These are phyloP conservation scores for Kokia cookei DNA, from an alignment of 441 rosid genomes.

Conservation along the genomic window DNA sequence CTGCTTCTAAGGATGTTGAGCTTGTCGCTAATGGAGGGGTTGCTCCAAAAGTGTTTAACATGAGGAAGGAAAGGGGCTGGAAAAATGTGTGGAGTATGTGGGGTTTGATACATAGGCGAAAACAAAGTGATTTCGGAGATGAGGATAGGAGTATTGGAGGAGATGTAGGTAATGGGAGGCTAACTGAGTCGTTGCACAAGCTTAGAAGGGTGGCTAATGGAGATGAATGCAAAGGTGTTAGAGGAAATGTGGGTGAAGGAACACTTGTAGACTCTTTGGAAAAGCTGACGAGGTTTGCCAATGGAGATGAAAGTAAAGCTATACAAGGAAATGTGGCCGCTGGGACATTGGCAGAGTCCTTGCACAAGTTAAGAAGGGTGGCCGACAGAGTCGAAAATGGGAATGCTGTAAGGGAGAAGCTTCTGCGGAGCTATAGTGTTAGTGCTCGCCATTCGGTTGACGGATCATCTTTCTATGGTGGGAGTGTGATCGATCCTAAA, in stretches of 20 bases:
- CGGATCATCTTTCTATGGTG: not conserved
- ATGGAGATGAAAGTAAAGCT: slow-evolving; percentile 24
- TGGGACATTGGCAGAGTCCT: slow-evolving; percentile 10
- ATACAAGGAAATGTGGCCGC: not conserved
- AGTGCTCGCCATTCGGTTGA: slow-evolving; percentile 25
- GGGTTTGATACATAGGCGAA: slow-evolving; percentile 40
- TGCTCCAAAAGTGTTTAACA: slow-evolving; percentile 24
- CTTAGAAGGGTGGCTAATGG: slow-evolving; percentile 6
- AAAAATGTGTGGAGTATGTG: slow-evolving; percentile 41
- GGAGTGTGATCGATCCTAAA: slow-evolving; percentile 5
- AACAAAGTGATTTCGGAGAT: slow-evolving; percentile 12
- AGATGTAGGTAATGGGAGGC: slow-evolving; percentile 22
- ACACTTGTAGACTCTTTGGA: slow-evolving; percentile 36
- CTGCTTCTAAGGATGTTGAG: slow-evolving; percentile 27
- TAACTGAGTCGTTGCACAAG: slow-evolving; percentile 8
- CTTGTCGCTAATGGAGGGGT: slow-evolving; percentile 20
- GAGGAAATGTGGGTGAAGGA: slow-evolving; percentile 27
- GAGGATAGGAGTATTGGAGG: slow-evolving; percentile 18
- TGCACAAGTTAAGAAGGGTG: slow-evolving; percentile 8
- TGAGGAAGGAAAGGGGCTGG: slow-evolving; percentile 30
- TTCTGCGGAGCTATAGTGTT: slow-evolving; percentile 31
- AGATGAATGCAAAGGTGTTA: slow-evolving; percentile 1
- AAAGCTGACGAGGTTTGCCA: slow-evolving; percentile 32
- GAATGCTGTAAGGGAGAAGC: slow-evolving; percentile 9
- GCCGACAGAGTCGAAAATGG: not conserved